Conservation (phyloP, 306 rosid genomes). For the Cucumis cinereus region DNA sequence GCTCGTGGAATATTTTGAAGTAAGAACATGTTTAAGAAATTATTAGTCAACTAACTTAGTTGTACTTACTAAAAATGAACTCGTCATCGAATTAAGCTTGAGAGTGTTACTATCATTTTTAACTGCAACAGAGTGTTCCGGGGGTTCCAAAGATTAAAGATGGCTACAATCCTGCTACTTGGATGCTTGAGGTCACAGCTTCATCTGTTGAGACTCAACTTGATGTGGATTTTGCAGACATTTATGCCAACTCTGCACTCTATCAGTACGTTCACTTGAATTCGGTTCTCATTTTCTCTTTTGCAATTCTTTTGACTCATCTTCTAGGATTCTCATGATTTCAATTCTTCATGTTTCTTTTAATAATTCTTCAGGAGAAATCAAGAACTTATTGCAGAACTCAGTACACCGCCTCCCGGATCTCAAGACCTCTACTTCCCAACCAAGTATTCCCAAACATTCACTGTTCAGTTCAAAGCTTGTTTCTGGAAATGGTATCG, state of each 20-base stretch:
- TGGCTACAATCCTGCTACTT: slow-evolving; percentile 40
- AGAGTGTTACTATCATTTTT: background rate
- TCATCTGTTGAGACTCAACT: slow-evolving; percentile 27
- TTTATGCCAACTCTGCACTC: slow-evolving; percentile 25
- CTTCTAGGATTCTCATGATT: background rate
- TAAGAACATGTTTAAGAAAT: background rate
- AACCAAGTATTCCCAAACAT: slow-evolving; percentile 24
- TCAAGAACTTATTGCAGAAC: slow-evolving; percentile 22
- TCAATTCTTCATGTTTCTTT: background rate
- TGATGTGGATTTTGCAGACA: slow-evolving; percentile 21
- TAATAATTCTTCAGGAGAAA: slow-evolving; percentile 18
- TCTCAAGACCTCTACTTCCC: slow-evolving; percentile 31
- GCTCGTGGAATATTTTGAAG: slow-evolving; percentile 29
- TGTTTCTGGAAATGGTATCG: slow-evolving; percentile 33
- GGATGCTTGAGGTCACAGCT: slow-evolving; percentile 43
- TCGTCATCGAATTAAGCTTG: too few relatives aligned
- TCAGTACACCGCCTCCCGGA: slow-evolving; percentile 25
- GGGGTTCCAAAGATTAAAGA: slow-evolving; percentile 37
- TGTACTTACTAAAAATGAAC: background rate
- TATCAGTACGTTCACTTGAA: slow-evolving; percentile 11
- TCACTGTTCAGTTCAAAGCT: slow-evolving; percentile 24
- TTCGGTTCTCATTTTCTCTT: background rate
- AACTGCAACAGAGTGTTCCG: slow-evolving; percentile 12
- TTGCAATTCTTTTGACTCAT: background rate
- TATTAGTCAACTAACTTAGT: background rate